phyloP scores from a whole-genome alignment of 495 filamentous ascomycete species.

The Pyrenula aspistea region DNA sequence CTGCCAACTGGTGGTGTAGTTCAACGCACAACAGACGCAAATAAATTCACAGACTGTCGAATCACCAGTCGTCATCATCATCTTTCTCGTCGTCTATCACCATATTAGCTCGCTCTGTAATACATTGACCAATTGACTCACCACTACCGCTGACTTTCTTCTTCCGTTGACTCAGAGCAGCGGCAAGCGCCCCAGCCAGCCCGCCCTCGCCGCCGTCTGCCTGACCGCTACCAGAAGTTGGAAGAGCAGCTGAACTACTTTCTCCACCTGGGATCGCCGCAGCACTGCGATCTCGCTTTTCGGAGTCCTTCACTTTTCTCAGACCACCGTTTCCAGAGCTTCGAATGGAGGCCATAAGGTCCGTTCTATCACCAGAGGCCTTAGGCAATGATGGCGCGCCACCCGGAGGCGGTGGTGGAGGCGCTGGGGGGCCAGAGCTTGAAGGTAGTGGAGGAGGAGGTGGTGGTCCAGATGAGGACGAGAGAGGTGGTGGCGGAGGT shows the following conservation, averaged over 20 bases:
- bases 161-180: constrained; percentile 67
- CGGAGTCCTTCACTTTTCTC: constrained; percentile 65
- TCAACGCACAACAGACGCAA: no score
- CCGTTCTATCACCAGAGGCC: constrained; percentile 39
- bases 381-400: constrained; percentile 42
- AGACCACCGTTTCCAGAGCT: constrained; percentile 53
- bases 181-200: constrained; percentile 71
- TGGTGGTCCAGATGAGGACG: constrained; percentile 34
- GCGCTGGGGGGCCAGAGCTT: constrained; percentile 44
- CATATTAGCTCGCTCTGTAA: constrained; percentile 12
- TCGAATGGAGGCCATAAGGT: constrained; percentile 73
- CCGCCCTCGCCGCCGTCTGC: constrained; percentile 44
- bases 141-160: constrained; percentile 82
- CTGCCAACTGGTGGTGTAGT: no score
- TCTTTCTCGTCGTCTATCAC: constrained; percentile 62
- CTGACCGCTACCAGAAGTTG: constrained; percentile 27
- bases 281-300: constrained; percentile 71
- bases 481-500: constrained; percentile 26
- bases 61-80: constrained; percentile 66
- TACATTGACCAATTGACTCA: constrained; percentile 38
- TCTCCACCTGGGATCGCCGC: constrained; percentile 50
- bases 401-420: constrained; percentile 56
- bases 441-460: constrained; percentile 33
- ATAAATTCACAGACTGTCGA: neutral
- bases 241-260: constrained; percentile 37